Evolutionary conservation across 331 rosid genomes (phyloP), one percentile per base, ranked within the genome.

Genomic region (Quercus tomentella): DNA sequence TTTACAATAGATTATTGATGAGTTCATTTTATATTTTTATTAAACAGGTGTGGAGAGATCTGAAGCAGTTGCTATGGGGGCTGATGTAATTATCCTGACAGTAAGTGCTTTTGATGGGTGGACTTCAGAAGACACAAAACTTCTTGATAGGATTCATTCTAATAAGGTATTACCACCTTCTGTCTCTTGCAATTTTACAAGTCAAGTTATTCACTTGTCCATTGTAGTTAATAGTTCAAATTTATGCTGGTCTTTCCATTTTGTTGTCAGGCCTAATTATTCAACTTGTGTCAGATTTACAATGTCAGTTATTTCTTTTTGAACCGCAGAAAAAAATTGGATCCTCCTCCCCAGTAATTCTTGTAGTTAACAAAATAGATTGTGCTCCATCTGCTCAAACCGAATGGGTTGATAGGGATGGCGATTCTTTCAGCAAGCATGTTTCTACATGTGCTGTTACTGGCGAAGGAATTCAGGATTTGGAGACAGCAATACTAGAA

Each of bases 11-110:
- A 61, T 78, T 52, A 63, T 17, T 74, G 57, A 61, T 67, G 16
- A 57, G 41, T 63, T 66, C 26, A 12, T 65, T 65, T 4, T 65
- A 65, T 16, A 65, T 65, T 30, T 45, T 76, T 71, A 70, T 6
- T 77, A 83, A 33, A 73, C 87, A 95, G 99, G 99, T 23, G 99
- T 93, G 31, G 98, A 95, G 88, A 87, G 99, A 81, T 95, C 98
- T 60, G 97, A 95, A 91, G 93, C 96, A 70, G 99, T 90, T 79
- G 97, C 99, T 37, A 82, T 70, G 81, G 99, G 96, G 58, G 99
- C 98, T 70, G 99, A 93, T 87, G 75, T 95, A 55, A 88, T 91
- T 76, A 90, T 95, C 81, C 89, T 95, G 98, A 88, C 94, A 16
- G 84, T 88, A 82, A 91, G 97, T 77, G 97, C 98, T 74, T 82